Evolutionary conservation across 441 rosid genomes (phyloP).

Genomic region (Biscutella laevigata): DNA sequence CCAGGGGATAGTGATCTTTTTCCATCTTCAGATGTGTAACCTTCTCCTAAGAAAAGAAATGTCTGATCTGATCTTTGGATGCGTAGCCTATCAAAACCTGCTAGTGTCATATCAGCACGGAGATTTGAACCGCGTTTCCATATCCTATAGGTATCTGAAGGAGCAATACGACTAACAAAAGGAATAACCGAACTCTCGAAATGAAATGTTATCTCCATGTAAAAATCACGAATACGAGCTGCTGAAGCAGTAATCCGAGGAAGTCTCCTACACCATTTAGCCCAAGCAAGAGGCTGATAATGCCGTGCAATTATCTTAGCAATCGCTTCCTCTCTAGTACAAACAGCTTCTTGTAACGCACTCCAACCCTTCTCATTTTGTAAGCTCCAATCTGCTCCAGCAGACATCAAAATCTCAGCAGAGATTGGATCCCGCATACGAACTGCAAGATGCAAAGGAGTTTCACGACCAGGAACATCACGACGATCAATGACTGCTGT

Average conservation of each 20-base stretch:
- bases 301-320: slow-evolving; percentile 85
- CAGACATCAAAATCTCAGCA: slow-evolving; percentile 89
- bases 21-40: slow-evolving; percentile 68
- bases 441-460: slow-evolving; percentile 93
- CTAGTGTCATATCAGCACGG: slow-evolving; percentile 97
- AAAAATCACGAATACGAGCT: slow-evolving; percentile 76
- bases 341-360: slow-evolving; percentile 94
- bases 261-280: slow-evolving; percentile 95
- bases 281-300: slow-evolving; percentile 98
- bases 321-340: slow-evolving; percentile 81
- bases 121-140: slow-evolving; percentile 98
- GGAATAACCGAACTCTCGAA: slow-evolving; percentile 97
- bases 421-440: slow-evolving; percentile 65
- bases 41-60: slow-evolving; percentile 82
- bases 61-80: slow-evolving; percentile 94
- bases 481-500: slow-evolving; percentile 70
- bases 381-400: slow-evolving; percentile 99
- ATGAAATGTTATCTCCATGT: slow-evolving; percentile 96
- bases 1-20: slow-evolving; percentile 63
- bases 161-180: slow-evolving; percentile 93
- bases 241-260: slow-evolving; percentile 84
- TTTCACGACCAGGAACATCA: slow-evolving; percentile 91
- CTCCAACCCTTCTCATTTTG: slow-evolving; percentile 99
- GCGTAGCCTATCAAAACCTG: slow-evolving; percentile 93
- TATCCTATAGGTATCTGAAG: slow-evolving; percentile 94